Base-by-base conservation (phyloP, 1,139 yeast species). In the Zygoascus sp. region DNA sequence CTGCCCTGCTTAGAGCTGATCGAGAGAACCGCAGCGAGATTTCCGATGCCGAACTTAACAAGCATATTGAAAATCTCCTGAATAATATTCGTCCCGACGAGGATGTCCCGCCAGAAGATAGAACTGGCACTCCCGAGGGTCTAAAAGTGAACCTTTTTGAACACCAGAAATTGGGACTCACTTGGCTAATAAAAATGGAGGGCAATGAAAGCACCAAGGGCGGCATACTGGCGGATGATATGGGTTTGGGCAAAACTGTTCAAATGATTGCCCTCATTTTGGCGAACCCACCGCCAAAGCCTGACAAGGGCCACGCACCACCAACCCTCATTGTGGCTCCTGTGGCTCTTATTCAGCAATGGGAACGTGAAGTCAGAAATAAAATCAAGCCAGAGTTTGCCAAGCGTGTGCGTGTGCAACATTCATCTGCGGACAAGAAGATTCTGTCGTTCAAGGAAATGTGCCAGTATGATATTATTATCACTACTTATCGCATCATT, bases 211-310 rank as follows among this genome's bases (percentile, higher is more conserved):
- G 43, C 11, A 72, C 70, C 45, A 75, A 74, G 52, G 97, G 97
- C 22, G 96, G 96, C 2, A 75, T 89, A 25, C 67, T 89, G 35
- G 96, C 96, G 0, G 97, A 89, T 67, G 96, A 86, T 68, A 89
- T 89, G 97, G 97, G 96, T 27, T 69, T 89, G 27, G 97, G 96
- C 51, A 90, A 89, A 64, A 89, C 97, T 0, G 80, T 89, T 37
- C 97, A 89, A 65, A 77, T 88, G 2, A 71, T 87, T 40, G 60
- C 95, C 0, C 63, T 87, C 42, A 79, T 88, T 58, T 60, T 86
- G 50, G 74, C 83, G 2, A 74, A 77, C 58, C 70, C 68, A 49
- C 71, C 83, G 0, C 49, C 57, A 11, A 65, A 68, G 22, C 47
- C 46, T 1, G 46, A 48, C 37, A 40, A 42, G 5, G 27, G 35